These are phyloP conservation scores for Euphorbia tirucalli DNA, from an alignment of 345 rosid genomes.

Conservation along the genomic window DNA sequence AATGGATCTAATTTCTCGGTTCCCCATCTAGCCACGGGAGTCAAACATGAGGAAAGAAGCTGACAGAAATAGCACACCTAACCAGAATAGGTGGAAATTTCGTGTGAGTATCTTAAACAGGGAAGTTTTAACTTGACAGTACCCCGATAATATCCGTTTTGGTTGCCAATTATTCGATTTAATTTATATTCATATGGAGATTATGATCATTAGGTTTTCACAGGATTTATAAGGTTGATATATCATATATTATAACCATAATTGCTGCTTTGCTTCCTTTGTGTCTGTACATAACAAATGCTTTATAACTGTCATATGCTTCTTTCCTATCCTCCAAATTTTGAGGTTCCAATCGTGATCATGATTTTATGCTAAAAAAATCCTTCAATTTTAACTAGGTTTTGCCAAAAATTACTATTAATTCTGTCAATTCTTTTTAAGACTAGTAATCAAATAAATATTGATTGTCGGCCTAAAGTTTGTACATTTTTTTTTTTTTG, in stretches of 20 bases:
- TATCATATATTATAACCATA: not conserved
- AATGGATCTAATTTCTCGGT: constrained; percentile 8
- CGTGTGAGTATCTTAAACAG: constrained; percentile 2
- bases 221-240: constrained; percentile 9
- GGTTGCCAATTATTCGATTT: not conserved
- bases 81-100: constrained; percentile 6
- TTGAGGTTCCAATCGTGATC: too few species aligned
- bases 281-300: too few species aligned
- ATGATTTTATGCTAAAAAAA: too few species aligned
- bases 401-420: too few species aligned
- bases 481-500: too few species aligned
- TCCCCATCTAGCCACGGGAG: constrained; percentile 5
- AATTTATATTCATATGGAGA: constrained; percentile 11
- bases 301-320: too few species aligned
- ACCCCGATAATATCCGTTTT: not conserved
- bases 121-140: constrained; percentile 12
- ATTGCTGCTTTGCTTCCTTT: not conserved
- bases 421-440: too few species aligned
- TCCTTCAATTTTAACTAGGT: too few species aligned
- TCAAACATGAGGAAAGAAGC: constrained; percentile 8
- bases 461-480: too few species aligned
- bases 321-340: too few species aligned
- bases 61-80: constrained; percentile 1
- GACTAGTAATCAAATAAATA: too few species aligned
- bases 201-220: constrained; percentile 10